Evolutionary conservation across 352 stramenopile species (phyloP), one percentile per base, ranked within the genome.

Genomic region (Phytophthora pinifolia): DNA sequence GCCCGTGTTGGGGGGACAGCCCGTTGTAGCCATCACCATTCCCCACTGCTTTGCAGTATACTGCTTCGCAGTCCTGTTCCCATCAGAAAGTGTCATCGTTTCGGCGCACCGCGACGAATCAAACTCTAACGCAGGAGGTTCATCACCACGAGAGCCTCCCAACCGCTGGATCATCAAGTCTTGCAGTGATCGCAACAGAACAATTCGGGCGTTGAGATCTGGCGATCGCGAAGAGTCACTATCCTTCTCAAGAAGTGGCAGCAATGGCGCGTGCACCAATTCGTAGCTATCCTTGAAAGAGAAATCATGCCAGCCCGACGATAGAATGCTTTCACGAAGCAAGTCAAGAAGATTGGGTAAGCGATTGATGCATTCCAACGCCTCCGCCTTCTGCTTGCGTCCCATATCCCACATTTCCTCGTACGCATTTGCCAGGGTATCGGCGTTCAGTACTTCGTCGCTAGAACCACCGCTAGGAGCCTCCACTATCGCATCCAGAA

Each of bases 41-140:
- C 87, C 87, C 87, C 87, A 96, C 35, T 96, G 86, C 36, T 96
- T 96, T 12, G 86, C 86, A 3, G 87, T 93, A 55, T 95, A 92
- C 66, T 96, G 87, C 44, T 90, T 92, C 17, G 86, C 87, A 12
- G 83, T 96, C 52, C 83, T 76, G 49, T 88, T 92, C 22, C 74
- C 72, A 52, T 95, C 84, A 2, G 79, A 89, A 15, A 96, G 59
- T 20, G 86, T 94, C 74, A 96, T 95, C 5, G 87, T 96, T 65
- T 96, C 87, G 10, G 87, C 87, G 45, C 87, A 96, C 8, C 87
- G 76, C 4, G 83, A 80, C 15, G 82, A 63, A 72, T 96, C 86
- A 72, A 94, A 96, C 47, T 96, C 86, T 31, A 96, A 70, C n/a
- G 81, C 62, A 12, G 86, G 79, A 41, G 77, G 72, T 25, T 94